Percentiles rank a stretch among this genome's conserved stretches.
These are phyloP conservation scores for Mikania micrantha DNA, from an alignment of 129 eudicot species.

Conservation along the genomic window DNA sequence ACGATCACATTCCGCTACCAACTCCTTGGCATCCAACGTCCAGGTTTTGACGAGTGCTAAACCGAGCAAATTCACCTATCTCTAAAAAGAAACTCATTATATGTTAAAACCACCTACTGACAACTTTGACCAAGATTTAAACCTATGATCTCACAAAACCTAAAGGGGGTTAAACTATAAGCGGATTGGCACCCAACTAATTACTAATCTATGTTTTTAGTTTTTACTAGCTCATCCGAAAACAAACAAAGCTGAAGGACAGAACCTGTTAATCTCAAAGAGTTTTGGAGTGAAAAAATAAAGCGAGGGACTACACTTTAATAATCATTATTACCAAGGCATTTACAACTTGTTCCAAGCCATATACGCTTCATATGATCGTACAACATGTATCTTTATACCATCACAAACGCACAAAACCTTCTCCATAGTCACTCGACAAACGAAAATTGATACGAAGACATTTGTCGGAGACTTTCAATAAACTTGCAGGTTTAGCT, in stretches of 20 bases:
- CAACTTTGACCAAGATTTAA: too few relatives aligned
- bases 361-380: background rate
- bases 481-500: constrained; percentile 18
- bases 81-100: too few relatives aligned
- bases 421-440: background rate
- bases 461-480: constrained; percentile 21
- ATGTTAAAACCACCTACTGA: too few relatives aligned
- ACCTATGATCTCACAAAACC: too few relatives aligned
- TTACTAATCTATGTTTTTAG: too few relatives aligned
- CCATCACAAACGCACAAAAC: background rate
- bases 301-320: background rate
- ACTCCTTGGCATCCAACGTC: too few relatives aligned
- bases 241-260: background rate
- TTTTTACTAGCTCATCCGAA: background rate
- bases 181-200: too few relatives aligned
- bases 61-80: too few relatives aligned
- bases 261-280: background rate
- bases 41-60: too few relatives aligned
- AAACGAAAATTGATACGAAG: constrained; percentile 13
- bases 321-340: constrained; percentile 15
- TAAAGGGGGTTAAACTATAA: too few relatives aligned
- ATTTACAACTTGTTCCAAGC: constrained; percentile 11
- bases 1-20: too few relatives aligned
- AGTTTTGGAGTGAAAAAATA: background rate
- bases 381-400: constrained; percentile 18